Conservation (phyloP, 1,284 basidiomycete species). For the Testicularia cyperi region DNA sequence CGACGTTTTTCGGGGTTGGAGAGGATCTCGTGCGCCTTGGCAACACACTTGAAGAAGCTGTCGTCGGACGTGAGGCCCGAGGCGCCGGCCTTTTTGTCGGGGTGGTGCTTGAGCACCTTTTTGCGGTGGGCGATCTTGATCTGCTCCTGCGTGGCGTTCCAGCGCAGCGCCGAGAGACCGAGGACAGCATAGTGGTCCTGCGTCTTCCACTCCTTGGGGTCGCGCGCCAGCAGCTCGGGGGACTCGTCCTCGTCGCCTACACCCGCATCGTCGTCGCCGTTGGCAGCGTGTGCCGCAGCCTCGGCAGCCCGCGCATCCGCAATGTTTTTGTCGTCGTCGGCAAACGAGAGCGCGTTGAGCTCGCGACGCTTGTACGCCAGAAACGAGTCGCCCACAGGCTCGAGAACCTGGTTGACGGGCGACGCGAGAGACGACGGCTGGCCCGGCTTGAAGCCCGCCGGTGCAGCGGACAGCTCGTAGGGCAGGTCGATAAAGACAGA, state of each 20-base stretch:
- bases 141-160: constrained; percentile 83
- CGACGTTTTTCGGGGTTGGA: constrained; percentile 82
- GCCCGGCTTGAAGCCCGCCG: constrained; percentile 52
- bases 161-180: constrained; percentile 85
- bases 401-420: constrained; percentile 33
- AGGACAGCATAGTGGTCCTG: constrained; percentile 98
- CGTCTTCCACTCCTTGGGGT: constrained; percentile 99
- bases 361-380: constrained; percentile 52
- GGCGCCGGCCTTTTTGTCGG: constrained; percentile 89
- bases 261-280: constrained; percentile 76
- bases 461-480: constrained; percentile 50
- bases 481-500: constrained; percentile 51
- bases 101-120: constrained; percentile 98
- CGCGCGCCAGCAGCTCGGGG: constrained; percentile 71
- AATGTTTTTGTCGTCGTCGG: constrained; percentile 53
- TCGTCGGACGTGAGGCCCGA: constrained; percentile 84
- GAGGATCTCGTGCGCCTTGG: constrained; percentile 91
- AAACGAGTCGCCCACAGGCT: constrained; percentile 55
- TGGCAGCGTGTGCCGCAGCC: constrained; percentile 67
- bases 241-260: constrained; percentile 89
- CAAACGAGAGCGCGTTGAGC: constrained; percentile 52
- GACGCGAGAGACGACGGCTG: constrained; percentile 43
- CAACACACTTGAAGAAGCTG: constrained; percentile 98
- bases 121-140: constrained; percentile 98
- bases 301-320: constrained; percentile 28